phyloP scores from a whole-genome alignment of 352 stramenopile species.

The Phytophthora palmivora region DNA sequence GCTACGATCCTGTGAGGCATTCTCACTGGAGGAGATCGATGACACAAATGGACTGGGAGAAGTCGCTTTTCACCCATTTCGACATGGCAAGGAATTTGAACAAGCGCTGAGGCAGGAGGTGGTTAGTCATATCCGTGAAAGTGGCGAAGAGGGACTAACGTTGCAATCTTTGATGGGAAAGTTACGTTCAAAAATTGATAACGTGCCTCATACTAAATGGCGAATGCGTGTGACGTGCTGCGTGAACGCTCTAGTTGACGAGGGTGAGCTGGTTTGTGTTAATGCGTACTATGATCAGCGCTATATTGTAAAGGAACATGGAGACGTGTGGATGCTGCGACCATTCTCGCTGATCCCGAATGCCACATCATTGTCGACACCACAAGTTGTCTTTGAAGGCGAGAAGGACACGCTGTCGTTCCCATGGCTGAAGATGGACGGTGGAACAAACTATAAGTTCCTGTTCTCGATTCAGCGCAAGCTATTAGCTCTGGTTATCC shows the following conservation, averaged over 20 bases:
- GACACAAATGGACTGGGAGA: constrained; percentile 23
- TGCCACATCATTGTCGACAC: constrained; percentile 19
- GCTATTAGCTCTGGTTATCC: constrained; percentile 60
- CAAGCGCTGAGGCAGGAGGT: constrained; percentile 33
- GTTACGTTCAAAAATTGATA: constrained; percentile 9
- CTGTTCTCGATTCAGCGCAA: constrained; percentile 83
- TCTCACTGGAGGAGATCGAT: constrained; percentile 45
- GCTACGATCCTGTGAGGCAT: constrained; percentile 54
- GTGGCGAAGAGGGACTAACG: constrained; percentile 52
- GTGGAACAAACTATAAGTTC: constrained; percentile 76
- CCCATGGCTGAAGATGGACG: constrained; percentile 87
- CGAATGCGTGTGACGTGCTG: constrained; percentile 32
- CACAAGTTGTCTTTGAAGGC: constrained; percentile 70
- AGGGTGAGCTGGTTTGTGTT: constrained; percentile 61
- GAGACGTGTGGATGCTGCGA: constrained; percentile 72
- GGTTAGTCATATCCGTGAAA: constrained; percentile 42
- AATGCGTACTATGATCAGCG: constrained; percentile 79
- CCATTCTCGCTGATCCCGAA: constrained; percentile 64
- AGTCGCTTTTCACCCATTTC: constrained; percentile 31
- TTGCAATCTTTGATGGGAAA: constrained; percentile 38
- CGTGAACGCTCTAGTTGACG: constrained; percentile 60
- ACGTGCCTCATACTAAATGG: constrained; percentile 15
- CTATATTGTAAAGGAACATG: constrained; percentile 69
- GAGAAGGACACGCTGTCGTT: constrained; percentile 82
- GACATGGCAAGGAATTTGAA: constrained; percentile 30